Conservation (phyloP, 371 early-diverging fungal species). For the Zopfochytrium polystomum region DNA sequence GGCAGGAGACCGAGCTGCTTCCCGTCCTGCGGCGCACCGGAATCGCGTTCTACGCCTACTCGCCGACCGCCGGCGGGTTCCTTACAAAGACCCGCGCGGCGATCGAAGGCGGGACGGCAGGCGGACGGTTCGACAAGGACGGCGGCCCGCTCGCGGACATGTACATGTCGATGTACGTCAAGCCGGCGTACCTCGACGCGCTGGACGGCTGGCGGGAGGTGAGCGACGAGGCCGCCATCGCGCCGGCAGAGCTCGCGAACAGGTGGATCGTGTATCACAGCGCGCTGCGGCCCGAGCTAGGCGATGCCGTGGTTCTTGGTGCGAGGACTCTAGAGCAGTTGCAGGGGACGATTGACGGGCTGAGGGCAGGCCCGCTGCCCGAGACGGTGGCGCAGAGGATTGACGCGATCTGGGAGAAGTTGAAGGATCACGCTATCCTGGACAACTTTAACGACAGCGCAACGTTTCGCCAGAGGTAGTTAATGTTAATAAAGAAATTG, state of each 20-base stretch:
- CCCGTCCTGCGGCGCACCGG: not conserved
- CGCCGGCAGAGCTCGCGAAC: conserved; percentile 46
- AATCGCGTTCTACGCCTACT: not conserved
- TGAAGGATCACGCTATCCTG: not conserved
- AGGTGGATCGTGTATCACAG: conserved; percentile 59
- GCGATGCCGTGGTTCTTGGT: conserved; percentile 40
- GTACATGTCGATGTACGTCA: conserved; percentile 12
- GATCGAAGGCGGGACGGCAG: not conserved
- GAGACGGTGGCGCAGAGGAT: not conserved
- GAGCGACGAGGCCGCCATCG: conserved; percentile 3
- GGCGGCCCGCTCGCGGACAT: not conserved
- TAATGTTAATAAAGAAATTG: too few species aligned
- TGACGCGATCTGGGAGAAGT: not conserved
- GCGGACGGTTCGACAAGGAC: not conserved
- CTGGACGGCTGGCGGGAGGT: conserved; percentile 13
- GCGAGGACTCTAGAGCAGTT: conserved; percentile 35
- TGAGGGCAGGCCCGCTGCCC: conserved; percentile 9
- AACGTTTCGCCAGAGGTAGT: too few species aligned
- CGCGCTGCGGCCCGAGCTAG: conserved; percentile 35
- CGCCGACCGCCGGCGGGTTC: conserved; percentile 18
- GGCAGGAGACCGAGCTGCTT: conserved; percentile 17
- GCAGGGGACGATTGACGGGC: conserved; percentile 39
- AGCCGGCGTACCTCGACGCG: conserved; percentile 12
- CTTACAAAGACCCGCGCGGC: conserved; percentile 14
- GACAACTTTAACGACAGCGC: not conserved